These are phyloP conservation scores for Tetracentron sinense DNA, from an alignment of 164 flowering plant genomes.

Conservation along the genomic window DNA sequence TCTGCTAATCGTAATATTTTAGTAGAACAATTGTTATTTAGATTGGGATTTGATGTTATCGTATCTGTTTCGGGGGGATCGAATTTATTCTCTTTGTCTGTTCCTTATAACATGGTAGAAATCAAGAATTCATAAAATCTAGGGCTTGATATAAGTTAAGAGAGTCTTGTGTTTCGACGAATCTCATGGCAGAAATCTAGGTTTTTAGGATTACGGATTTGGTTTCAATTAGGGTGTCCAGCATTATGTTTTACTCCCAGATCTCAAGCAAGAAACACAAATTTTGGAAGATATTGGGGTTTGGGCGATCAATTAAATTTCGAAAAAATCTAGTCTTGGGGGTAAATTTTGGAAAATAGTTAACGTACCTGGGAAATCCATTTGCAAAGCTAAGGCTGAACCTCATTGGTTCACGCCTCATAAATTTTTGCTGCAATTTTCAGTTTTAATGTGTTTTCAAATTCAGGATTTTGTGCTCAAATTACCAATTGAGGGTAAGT, in stretches of 20 bases:
- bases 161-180: not conserved
- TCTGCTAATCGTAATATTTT: slow-evolving; percentile 11
- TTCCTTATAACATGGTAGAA: not conserved
- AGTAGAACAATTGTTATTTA: not conserved
- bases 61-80: slow-evolving; percentile 13
- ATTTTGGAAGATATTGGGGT: no score
- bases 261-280: not conserved
- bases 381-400: no score
- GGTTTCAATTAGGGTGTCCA: not conserved
- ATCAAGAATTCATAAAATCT: not conserved
- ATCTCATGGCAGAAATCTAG: not conserved
- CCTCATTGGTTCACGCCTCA: not conserved
- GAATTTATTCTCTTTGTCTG: not conserved
- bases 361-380: not conserved
- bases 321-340: no score
- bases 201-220: not conserved
- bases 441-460: not conserved
- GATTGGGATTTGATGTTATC: slow-evolving; percentile 2
- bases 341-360: no score
- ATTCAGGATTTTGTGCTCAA: not conserved
- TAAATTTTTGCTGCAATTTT: not conserved
- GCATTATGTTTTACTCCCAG: not conserved
- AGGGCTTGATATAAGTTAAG: not conserved
- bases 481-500: not conserved
- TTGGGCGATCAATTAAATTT: no score